Conservation (phyloP, 352 stramenopile species). For the Globisporangium viniferum region DNA sequence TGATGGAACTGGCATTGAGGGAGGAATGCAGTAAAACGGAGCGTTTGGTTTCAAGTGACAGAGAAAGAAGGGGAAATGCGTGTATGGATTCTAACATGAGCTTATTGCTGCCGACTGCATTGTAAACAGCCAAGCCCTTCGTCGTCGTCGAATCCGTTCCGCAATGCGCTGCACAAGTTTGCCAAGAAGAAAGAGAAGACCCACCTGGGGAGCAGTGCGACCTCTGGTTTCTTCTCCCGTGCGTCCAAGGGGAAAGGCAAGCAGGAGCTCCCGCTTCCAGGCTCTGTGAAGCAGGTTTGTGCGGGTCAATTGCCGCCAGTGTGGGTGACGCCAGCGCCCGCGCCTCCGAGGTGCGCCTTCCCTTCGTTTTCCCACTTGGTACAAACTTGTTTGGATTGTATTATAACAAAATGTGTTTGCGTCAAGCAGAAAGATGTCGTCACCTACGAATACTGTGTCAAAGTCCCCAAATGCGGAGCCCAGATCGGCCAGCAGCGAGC, state of each 20-base stretch:
- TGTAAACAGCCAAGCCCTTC: slow-evolving; percentile 25
- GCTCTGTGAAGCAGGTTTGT: slow-evolving; percentile 71
- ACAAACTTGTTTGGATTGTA: neutral
- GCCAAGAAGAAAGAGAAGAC: slow-evolving; percentile 75
- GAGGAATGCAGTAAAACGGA: no score
- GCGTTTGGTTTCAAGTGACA: no score
- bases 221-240: slow-evolving; percentile 71
- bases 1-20: neutral
- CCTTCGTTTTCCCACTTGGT: neutral
- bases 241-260: slow-evolving; percentile 27
- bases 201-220: slow-evolving; percentile 37
- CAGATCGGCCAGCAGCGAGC: slow-evolving; percentile 12
- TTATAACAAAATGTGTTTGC: neutral
- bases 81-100: neutral
- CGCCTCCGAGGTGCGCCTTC: slow-evolving; percentile 35
- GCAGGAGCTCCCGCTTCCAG: slow-evolving; percentile 47
- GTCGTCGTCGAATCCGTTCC: slow-evolving; percentile 66
- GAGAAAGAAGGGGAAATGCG: neutral
- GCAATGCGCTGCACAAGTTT: slow-evolving; percentile 80
- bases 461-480: slow-evolving; percentile 9
- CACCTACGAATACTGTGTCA: slow-evolving; percentile 16
- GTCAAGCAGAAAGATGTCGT: slow-evolving; percentile 34
- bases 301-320: slow-evolving; percentile 71
- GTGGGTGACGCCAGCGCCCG: slow-evolving; percentile 63
- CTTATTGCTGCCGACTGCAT: neutral